Conservation (phyloP, 2,329 filamentous ascomycete genomes). For the Colletotrichum sp. region DNA sequence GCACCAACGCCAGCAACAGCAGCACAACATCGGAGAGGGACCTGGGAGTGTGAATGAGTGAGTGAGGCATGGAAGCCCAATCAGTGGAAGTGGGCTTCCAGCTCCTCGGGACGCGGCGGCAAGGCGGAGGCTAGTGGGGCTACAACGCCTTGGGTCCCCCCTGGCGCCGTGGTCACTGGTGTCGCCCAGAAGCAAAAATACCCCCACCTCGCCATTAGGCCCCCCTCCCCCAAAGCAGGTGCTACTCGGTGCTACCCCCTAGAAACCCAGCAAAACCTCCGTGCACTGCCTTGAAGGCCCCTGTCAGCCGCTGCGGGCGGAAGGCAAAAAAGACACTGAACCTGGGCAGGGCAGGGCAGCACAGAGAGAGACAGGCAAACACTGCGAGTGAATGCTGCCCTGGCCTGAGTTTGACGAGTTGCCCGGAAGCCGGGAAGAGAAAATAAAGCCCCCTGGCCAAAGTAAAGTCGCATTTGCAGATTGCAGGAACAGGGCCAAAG, state of each 20-base stretch:
- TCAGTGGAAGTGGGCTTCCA: constrained; percentile 1
- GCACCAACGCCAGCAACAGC: background rate
- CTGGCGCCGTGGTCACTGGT: background rate
- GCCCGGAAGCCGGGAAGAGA: background rate
- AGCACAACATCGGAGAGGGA: background rate
- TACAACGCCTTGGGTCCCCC: background rate
- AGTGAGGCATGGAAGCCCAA: background rate
- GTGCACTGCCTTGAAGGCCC: background rate
- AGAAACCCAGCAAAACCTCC: background rate
- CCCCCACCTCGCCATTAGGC: background rate
- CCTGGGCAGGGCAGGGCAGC: background rate
- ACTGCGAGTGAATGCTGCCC: background rate
- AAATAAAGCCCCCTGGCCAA: background rate
- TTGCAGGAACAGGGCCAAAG: background rate
- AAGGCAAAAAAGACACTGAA: background rate
- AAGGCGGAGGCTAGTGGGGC: constrained; percentile 8
- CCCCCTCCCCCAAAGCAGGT: background rate
- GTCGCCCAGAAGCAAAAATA: background rate
- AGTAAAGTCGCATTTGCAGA: background rate
- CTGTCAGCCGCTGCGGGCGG: background rate
- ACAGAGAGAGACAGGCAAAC: background rate
- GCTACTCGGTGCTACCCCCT: background rate
- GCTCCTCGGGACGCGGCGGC: constrained; percentile 17
- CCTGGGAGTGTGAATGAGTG: too few species aligned
- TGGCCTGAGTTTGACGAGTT: background rate